These are phyloP conservation scores for Bipolaris victoriae DNA, from an alignment of 2,329 filamentous ascomycete genomes.

Conservation along the genomic window DNA sequence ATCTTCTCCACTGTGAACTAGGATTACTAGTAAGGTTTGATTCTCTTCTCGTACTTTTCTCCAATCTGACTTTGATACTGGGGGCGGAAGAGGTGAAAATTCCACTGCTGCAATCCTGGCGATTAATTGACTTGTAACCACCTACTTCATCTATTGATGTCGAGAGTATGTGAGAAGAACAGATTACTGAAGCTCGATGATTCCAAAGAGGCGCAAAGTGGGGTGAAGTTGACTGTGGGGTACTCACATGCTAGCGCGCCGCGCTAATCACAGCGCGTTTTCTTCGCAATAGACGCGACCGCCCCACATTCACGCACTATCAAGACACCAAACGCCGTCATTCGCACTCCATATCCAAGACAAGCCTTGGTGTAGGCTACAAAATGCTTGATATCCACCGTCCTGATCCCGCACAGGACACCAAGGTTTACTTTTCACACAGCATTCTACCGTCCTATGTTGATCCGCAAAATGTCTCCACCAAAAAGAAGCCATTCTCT, in stretches of 20 bases:
- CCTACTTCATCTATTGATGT: neutral
- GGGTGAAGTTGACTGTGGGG: neutral
- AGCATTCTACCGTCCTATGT: constrained; percentile 70
- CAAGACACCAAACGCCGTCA: neutral
- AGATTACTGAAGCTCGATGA: neutral
- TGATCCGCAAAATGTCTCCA: constrained; percentile 61
- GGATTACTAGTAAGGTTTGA: no score
- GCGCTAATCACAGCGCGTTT: constrained; percentile 10
- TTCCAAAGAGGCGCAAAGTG: neutral
- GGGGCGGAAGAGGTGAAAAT: no score
- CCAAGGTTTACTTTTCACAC: constrained; percentile 78
- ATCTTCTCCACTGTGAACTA: no score
- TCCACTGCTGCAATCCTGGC: no score
- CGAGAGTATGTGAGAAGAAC: neutral
- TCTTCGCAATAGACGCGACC: constrained; percentile 11
- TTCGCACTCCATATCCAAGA: neutral
- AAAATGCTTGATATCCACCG: constrained; percentile 47
- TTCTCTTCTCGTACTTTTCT: no score
- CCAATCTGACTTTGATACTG: no score
- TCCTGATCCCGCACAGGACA: constrained; percentile 42
- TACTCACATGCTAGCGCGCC: constrained; percentile 12
- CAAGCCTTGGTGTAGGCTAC: neutral
- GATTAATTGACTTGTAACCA: no score
- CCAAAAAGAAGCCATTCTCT: constrained; percentile 77
- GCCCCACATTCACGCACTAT: constrained; percentile 1